Evolutionary conservation across 2,329 filamentous ascomycete species (phyloP).

Genomic region (Pestalotiopsis fici): DNA sequence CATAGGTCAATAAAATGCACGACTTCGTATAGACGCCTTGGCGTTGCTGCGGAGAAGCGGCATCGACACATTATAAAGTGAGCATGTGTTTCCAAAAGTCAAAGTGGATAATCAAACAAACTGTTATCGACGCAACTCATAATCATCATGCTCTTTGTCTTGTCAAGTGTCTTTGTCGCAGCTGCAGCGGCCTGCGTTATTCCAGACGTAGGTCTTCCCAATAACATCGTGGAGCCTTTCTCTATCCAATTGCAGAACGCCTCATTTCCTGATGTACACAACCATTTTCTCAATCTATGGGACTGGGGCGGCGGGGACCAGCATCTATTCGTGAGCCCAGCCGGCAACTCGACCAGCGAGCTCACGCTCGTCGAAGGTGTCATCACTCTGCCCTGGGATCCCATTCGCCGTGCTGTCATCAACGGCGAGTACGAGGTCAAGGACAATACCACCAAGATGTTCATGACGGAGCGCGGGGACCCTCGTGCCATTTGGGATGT

Average conservation of each 20-base stretch:
- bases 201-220: slow-evolving; percentile 27
- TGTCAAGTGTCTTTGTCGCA: slow-evolving; percentile 14
- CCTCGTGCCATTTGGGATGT: slow-evolving; percentile 40
- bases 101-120: background rate
- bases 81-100: background rate
- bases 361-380: slow-evolving; percentile 39
- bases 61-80: background rate
- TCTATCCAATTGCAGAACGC: slow-evolving; percentile 37
- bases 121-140: background rate
- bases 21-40: background rate
- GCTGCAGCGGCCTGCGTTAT: slow-evolving; percentile 28
- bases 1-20: slow-evolving; percentile 1
- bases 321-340: slow-evolving; percentile 38
- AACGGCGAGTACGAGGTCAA: slow-evolving; percentile 44
- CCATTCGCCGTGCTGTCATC: slow-evolving; percentile 37
- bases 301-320: slow-evolving; percentile 39
- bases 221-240: slow-evolving; percentile 34
- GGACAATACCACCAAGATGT: slow-evolving; percentile 49
- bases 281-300: slow-evolving; percentile 37
- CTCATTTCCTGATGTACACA: slow-evolving; percentile 34
- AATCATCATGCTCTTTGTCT: background rate
- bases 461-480: slow-evolving; percentile 46
- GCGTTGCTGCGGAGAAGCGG: background rate
- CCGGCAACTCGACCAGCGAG: slow-evolving; percentile 35
- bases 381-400: slow-evolving; percentile 30